Percentiles rank a stretch among this genome's conserved stretches.
Conservation (phyloP, 305 asterid genomes). For the Plantago lanceolata region DNA sequence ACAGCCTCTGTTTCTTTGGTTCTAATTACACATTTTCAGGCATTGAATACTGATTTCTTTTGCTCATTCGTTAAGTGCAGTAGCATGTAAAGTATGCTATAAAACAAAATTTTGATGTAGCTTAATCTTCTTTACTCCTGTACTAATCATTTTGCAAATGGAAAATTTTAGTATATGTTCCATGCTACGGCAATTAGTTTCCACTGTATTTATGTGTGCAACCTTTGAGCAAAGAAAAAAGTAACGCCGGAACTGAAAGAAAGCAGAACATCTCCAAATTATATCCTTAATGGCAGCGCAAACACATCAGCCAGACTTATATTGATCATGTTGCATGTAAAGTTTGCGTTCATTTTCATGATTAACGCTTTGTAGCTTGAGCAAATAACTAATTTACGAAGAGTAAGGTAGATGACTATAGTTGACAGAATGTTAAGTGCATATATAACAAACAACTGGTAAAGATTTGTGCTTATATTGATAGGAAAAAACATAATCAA, state of each 20-base stretch:
- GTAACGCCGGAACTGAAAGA: neutral
- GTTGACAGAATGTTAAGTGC: too few relatives aligned
- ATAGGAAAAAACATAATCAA: neutral
- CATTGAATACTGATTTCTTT: neutral
- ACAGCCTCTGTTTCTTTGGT: neutral
- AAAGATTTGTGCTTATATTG: too few relatives aligned
- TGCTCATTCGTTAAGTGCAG: too few relatives aligned
- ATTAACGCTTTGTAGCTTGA: neutral
- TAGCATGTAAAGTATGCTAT: neutral
- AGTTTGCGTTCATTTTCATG: neutral
- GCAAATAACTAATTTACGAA: neutral
- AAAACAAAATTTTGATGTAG: neutral
- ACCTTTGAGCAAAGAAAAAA: neutral
- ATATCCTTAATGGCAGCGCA: neutral
- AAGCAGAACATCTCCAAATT: neutral
- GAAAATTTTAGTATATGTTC: too few relatives aligned
- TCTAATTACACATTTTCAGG: too few relatives aligned
- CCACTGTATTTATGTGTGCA: neutral
- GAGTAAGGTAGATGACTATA: too few relatives aligned
- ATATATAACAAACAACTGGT: neutral
- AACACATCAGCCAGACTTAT: neutral
- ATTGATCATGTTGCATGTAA: neutral
- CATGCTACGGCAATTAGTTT: too few relatives aligned
- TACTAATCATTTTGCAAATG: too few relatives aligned
- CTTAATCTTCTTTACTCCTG: neutral